Conservation (phyloP, 805 yeast species). For the Candida qinlingensis region DNA sequence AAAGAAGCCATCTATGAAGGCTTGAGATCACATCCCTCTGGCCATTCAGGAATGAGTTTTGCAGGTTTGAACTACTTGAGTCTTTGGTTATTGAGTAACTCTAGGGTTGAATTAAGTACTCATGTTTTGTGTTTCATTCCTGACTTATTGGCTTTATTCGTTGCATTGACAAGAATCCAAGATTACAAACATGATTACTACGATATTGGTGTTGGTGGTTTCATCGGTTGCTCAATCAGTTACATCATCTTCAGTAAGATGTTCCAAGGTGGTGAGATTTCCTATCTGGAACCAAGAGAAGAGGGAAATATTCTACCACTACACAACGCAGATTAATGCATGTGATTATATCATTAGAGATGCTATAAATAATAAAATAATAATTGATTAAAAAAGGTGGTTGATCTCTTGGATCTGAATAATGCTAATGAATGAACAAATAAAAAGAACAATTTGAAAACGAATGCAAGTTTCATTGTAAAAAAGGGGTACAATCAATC, state of each 20-base stretch:
- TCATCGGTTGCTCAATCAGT: slow-evolving; percentile 44
- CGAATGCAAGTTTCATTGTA: not conserved
- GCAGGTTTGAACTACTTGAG: slow-evolving; percentile 57
- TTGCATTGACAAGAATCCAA: slow-evolving; percentile 80
- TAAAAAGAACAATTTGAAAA: not conserved
- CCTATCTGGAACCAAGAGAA: slow-evolving; percentile 10
- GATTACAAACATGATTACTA: slow-evolving; percentile 91
- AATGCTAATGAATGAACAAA: not conserved
- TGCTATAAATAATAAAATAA: too few relatives aligned
- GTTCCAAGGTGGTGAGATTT: slow-evolving; percentile 17
- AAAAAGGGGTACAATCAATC: not conserved
- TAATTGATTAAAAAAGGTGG: too few relatives aligned
- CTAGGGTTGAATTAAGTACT: slow-evolving; percentile 1
- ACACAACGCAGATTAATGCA: slow-evolving; percentile 5
- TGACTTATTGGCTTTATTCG: slow-evolving; percentile 59
- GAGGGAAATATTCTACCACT: slow-evolving; percentile 8
- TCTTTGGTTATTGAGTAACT: slow-evolving; percentile 65
- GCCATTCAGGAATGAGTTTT: slow-evolving; percentile 68
- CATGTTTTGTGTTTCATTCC: slow-evolving; percentile 39
- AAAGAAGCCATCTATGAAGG: slow-evolving; percentile 51
- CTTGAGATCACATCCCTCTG: slow-evolving; percentile 75
- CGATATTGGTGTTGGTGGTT: slow-evolving; percentile 73
- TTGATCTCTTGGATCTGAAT: too few relatives aligned
- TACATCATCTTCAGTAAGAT: slow-evolving; percentile 14
- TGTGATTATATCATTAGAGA: not conserved